phyloP scores from a whole-genome alignment of 1,284 basidiomycete genomes.

The Marasmius sp. region DNA sequence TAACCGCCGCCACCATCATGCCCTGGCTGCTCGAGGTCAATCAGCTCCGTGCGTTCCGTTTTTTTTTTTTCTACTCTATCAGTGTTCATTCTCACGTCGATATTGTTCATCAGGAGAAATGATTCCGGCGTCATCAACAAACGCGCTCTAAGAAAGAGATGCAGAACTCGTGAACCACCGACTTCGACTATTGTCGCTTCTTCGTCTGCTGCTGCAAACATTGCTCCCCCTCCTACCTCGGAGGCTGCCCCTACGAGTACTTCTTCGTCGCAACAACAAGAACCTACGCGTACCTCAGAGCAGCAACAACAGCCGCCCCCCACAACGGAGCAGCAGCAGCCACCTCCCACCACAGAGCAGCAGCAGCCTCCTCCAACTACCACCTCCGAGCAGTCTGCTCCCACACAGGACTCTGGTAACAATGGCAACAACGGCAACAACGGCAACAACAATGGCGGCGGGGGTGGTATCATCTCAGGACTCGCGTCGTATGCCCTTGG shows the following conservation, averaged over 20 bases:
- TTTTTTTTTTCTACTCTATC: constrained; percentile 7
- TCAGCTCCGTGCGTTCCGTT: constrained; percentile 22
- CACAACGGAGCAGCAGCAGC: constrained; percentile 1
- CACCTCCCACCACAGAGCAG: constrained; percentile 3
- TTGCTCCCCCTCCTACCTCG: constrained; percentile 12
- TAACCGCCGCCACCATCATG: constrained; percentile 34
- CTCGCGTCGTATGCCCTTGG: background rate
- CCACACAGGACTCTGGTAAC: constrained; percentile 12
- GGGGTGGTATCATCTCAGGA: constrained; percentile 17
- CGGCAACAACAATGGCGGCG: constrained; percentile 13
- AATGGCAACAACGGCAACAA: constrained; percentile 14
- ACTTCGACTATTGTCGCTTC: constrained; percentile 22
- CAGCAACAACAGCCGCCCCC: background rate
- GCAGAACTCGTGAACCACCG: constrained; percentile 33
- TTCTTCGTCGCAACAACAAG: constrained; percentile 14
- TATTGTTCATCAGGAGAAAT: background rate
- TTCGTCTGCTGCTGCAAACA: constrained; percentile 22
- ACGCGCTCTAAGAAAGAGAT: constrained; percentile 42
- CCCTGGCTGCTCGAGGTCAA: constrained; percentile 37
- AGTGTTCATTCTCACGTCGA: background rate
- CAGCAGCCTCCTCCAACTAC: constrained; percentile 17
- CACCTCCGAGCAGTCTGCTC: constrained; percentile 19
- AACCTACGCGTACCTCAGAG: constrained; percentile 7
- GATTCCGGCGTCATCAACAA: constrained; percentile 18
- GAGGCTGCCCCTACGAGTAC: constrained; percentile 16